Evolutionary conservation across 208 protist genomes (phyloP).

Genomic region (Trypanosomatidae sp.): DNA sequence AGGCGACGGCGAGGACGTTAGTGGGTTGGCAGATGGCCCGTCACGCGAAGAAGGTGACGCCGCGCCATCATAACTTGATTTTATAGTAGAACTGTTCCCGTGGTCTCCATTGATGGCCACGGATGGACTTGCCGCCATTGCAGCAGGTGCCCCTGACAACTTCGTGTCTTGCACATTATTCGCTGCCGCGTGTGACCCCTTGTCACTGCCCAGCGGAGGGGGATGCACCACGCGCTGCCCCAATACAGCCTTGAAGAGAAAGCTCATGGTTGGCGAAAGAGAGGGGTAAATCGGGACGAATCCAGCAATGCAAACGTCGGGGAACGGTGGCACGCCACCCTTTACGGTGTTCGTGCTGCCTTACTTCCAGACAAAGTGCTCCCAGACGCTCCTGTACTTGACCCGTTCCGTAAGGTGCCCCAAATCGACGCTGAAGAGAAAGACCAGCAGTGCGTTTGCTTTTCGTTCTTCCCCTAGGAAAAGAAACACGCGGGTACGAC

Average conservation of each 20-base stretch:
- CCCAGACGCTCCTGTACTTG: background rate
- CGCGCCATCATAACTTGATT: background rate
- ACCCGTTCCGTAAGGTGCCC: background rate
- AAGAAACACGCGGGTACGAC: background rate
- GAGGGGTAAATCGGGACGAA: background rate
- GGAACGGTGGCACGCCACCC: background rate
- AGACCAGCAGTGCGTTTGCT: background rate
- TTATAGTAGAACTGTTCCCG: background rate
- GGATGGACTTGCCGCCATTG: background rate
- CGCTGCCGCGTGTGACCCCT: background rate
- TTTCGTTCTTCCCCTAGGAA: background rate
- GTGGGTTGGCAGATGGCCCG: background rate
- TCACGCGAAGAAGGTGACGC: background rate
- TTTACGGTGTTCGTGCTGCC: background rate
- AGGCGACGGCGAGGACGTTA: background rate
- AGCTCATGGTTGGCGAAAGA: slow-evolving; percentile 51
- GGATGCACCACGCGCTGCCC: slow-evolving; percentile 83
- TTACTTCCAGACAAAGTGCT: background rate
- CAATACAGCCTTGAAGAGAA: slow-evolving; percentile 69
- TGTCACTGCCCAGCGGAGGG: background rate
- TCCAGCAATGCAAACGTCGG: background rate
- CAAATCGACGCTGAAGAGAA: background rate
- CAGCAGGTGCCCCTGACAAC: background rate
- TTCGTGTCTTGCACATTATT: background rate
- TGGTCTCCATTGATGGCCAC: background rate